Evolutionary conservation across 345 rosid genomes (phyloP).

Genomic region (Boechera stricta): DNA sequence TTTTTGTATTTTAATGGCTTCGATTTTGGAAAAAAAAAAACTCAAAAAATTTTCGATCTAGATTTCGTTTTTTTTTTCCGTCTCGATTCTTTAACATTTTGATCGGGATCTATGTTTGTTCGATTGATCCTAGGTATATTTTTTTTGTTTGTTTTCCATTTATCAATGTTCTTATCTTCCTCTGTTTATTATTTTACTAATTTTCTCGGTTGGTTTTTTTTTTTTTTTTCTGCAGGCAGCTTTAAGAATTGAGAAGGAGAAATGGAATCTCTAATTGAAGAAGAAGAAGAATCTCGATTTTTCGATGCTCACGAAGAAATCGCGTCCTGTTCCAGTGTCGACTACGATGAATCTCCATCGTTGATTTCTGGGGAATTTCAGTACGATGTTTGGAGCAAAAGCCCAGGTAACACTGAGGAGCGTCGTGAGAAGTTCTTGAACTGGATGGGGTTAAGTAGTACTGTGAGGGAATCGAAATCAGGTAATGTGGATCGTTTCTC

Average conservation of each 20-base stretch:
- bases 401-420: slow-evolving; percentile 64
- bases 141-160: not conserved
- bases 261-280: slow-evolving; percentile 72
- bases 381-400: slow-evolving; percentile 68
- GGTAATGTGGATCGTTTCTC: slow-evolving; percentile 41
- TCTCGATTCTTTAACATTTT: slow-evolving; percentile 43
- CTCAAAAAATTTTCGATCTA: slow-evolving; percentile 48
- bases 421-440: slow-evolving; percentile 62
- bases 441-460: slow-evolving; percentile 58
- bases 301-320: slow-evolving; percentile 79
- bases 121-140: slow-evolving; percentile 57
- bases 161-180: slow-evolving; percentile 49
- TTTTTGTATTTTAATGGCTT: slow-evolving; percentile 41
- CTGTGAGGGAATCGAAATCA: not conserved
- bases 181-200: slow-evolving; percentile 59
- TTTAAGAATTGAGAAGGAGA: slow-evolving; percentile 38
- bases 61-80: slow-evolving; percentile 5
- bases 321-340: slow-evolving; percentile 47
- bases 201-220: not conserved
- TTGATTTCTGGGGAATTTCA: slow-evolving; percentile 40
- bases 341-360: slow-evolving; percentile 13
- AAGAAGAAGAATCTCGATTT: slow-evolving; percentile 66
- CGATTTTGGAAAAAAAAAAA: slow-evolving; percentile 19
- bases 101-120: slow-evolving; percentile 89
- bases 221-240: slow-evolving; percentile 50